Conservation (phyloP, 306 rosid genomes). For the Aeschynomene evenia region DNA sequence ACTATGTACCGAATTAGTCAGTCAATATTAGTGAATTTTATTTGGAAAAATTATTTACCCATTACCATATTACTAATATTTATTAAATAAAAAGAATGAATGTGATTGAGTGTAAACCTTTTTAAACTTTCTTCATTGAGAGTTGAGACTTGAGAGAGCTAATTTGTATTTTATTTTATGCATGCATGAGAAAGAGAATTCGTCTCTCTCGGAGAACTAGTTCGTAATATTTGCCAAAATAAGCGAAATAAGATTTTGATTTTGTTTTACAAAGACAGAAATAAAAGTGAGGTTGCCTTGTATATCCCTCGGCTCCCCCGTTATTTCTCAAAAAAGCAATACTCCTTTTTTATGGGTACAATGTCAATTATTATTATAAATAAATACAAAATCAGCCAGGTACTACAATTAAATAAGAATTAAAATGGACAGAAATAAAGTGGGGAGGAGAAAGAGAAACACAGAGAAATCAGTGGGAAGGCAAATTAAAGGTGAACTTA, state of each 20-base stretch:
- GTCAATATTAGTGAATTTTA: too few species aligned
- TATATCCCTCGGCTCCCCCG: not conserved
- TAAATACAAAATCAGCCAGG: not conserved
- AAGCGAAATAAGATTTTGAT: not conserved
- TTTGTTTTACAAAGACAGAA: not conserved
- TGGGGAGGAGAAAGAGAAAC: not conserved
- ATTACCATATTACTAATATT: too few species aligned
- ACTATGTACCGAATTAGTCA: too few species aligned
- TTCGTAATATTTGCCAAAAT: not conserved
- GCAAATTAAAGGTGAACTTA: not conserved
- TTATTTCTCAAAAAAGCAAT: not conserved
- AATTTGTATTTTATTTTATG: too few species aligned
- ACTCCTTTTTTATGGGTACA: not conserved
- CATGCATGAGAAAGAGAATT: too few species aligned
- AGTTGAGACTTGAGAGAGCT: too few species aligned
- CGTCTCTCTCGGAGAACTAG: not conserved
- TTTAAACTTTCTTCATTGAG: too few species aligned
- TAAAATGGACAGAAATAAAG: slow-evolving; percentile 31
- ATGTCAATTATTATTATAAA: too few species aligned
- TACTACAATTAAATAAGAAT: not conserved
- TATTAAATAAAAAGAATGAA: too few species aligned
- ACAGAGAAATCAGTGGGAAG: slow-evolving; percentile 18
- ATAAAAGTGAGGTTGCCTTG: not conserved
- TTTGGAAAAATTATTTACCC: too few species aligned
- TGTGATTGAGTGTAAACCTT: too few species aligned